Base-by-base conservation (phyloP, 345 rosid species). In the Murraya koenigii region DNA sequence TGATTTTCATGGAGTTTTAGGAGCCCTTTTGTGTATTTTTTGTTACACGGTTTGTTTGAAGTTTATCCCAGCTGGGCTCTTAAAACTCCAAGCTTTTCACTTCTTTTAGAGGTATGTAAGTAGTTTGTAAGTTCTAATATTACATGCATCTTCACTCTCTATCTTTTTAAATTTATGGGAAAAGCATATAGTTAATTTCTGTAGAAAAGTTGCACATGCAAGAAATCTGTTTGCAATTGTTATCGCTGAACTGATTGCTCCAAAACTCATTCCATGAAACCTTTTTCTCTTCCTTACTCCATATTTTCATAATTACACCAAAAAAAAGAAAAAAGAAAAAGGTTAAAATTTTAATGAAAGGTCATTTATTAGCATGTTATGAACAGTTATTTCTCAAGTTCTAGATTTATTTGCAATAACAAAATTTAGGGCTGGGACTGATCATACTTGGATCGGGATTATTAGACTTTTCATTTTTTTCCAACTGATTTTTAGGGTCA, bases 1-100 rank as follows among this genome's bases (percentile, higher is more conserved):
- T 63, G 64, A 65, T 14, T 32, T 74, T 70, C 72, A 65, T 54
- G 85, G 82, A 87, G 75, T 71, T 84, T 64, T 84, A 74, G 80
- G 80, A 72, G 82, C 71, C 81, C 66, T 49, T 3, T 0, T 30
- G 49, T 8, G 15, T 10, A 5, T 14, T 5, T 66, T 71, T 80
- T 33, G 13, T 44, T 54, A 52, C 39, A 54, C 49, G 49, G 13
- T 33, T 68, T 26, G 61, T 62, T 59, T 33, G 32, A 49, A 49
- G 9, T 39, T 80, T 49, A 68, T 72, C 39, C 82, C 59, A 80
- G 49, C 49, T 13, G 13, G 75, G 77, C 77, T 81, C 77, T 72
- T 77, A 41, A 33, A 80, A 76, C 76, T 81, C 71, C 80, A 71
- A 44, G 8, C 25, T n/a, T n/a, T 36, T 36, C n/a, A 19, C 30